Percentiles rank a stretch among this genome's conserved stretches.
These are phyloP conservation scores for Isochrysis galbana DNA, from an alignment of 78 protist species.

Conservation along the genomic window DNA sequence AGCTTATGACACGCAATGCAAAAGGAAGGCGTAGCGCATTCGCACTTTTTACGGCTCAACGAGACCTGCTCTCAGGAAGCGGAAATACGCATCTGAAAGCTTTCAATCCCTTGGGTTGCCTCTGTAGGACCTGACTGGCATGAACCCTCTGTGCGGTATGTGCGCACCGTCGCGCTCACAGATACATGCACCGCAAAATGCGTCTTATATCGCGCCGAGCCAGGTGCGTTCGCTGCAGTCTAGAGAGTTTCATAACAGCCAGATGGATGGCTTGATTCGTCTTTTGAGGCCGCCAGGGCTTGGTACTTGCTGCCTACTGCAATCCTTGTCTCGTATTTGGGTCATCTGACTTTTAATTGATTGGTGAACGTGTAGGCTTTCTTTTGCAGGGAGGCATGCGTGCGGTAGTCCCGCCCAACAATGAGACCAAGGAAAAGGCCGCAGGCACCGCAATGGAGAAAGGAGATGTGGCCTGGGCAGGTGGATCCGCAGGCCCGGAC, in stretches of 20 bases:
- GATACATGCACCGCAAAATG: not conserved
- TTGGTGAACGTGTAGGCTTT: not conserved
- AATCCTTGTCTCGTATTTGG: not conserved
- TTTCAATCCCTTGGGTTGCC: no score
- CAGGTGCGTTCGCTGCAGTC: not conserved
- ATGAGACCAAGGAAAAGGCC: not conserved
- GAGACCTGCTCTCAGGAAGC: no score
- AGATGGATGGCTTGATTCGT: not conserved
- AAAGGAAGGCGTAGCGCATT: no score
- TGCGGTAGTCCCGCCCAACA: not conserved
- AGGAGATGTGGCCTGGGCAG: slow-evolving; percentile 19
- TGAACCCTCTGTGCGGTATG: not conserved
- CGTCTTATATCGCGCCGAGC: slow-evolving; percentile 12
- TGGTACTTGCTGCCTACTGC: not conserved
- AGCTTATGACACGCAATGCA: no score
- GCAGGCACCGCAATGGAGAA: not conserved
- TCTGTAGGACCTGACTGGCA: slow-evolving; percentile 20
- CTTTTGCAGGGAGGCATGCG: slow-evolving; percentile 20
- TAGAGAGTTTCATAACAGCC: not conserved
- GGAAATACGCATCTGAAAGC: no score
- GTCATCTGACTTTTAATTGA: not conserved
- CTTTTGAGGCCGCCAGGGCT: not conserved
- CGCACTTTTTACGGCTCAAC: no score
- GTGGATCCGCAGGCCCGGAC: slow-evolving; percentile 5
- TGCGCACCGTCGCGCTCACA: not conserved